Evolutionary conservation across 805 yeast species (phyloP), one percentile per base, ranked within the genome.

Genomic region (Kockiozyma suomiensis): DNA sequence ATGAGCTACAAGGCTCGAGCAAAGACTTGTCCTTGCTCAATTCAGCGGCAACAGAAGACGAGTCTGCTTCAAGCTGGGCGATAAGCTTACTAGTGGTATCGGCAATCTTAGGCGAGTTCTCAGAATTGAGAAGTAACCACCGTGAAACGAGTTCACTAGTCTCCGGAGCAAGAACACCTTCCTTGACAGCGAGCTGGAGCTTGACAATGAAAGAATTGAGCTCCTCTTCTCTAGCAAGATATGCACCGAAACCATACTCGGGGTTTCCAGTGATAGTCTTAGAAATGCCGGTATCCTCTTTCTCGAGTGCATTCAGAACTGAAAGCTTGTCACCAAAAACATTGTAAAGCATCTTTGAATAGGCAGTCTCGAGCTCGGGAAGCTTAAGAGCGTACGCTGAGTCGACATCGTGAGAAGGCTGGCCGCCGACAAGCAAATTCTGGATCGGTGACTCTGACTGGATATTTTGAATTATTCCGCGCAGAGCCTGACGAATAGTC

Each of bases 181-280:
- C 50, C 38, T 55, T 55, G 46, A 66, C 74, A 4, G 85, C 76
- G 23, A 73, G 69, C 62, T 78, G 76, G 7, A 85, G 83, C 51
- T 78, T 70, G 8, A 73, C 69, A 15, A 81, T 67, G 64, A 86
- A 77, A 28, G 75, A 73, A 28, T 73, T 69, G 56, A 82, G 81
- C 63, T 81, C 79, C 66, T 84, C 84, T 67, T 83, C 81, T 40
- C 76, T 75, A 53, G 81, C 82, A 67, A 91, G 74, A 71, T 79
- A 90, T 28, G 82, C 76, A 73, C 98, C 98, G 67, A 82, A 89
- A 7, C 97, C 97, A 70, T 78, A 92, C 74, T 91, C 97, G 25
- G 97, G 98, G 48, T 56, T 65, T 17, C 49, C 50, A 17, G 68
- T 37, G 43, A 62, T 47, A 53, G 84, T 82, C 19, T 84, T 70